phyloP scores from a whole-genome alignment of 2,329 filamentous ascomycete genomes.

The Pseudogymnoascus sp. region DNA sequence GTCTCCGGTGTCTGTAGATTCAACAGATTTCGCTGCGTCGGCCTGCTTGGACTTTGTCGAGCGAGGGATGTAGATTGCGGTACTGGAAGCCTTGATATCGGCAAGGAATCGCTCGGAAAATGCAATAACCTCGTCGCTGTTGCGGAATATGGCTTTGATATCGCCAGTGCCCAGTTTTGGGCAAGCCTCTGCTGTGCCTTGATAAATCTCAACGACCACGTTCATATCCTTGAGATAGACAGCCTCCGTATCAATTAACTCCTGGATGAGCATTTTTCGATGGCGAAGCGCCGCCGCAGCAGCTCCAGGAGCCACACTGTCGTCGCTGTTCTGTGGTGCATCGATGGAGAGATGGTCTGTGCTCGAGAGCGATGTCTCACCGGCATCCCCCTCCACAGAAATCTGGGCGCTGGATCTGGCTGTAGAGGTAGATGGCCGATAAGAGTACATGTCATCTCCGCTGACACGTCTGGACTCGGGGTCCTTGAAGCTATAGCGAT shows the following conservation, averaged over 20 bases:
- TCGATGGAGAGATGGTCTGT: conserved; percentile 10
- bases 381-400: conserved; percentile 15
- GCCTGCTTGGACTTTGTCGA: conserved; percentile 35
- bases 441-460: conserved; percentile 24
- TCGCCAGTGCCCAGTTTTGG: conserved; percentile 75
- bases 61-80: conserved; percentile 68
- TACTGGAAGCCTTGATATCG: conserved; percentile 71
- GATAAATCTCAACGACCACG: conserved; percentile 95
- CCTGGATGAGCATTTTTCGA: conserved; percentile 78
- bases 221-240: conserved; percentile 93
- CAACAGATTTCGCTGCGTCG: conserved; percentile 19
- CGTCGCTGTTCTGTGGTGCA: conserved; percentile 21
- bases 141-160: conserved; percentile 84
- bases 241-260: conserved; percentile 87
- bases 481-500: conserved; percentile 23
- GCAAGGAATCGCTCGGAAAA: conserved; percentile 78
- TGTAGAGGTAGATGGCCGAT: conserved; percentile 25
- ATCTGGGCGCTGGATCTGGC: conserved; percentile 27
- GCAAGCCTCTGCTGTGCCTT: conserved; percentile 78
- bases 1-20: conserved; percentile 18
- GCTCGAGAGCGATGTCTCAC: background rate
- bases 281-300: conserved; percentile 68
- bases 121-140: conserved; percentile 80
- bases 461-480: conserved; percentile 25
- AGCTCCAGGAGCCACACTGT: conserved; percentile 41